Base-by-base conservation (phyloP, 257 asterid species). In the Ballota nigra region DNA sequence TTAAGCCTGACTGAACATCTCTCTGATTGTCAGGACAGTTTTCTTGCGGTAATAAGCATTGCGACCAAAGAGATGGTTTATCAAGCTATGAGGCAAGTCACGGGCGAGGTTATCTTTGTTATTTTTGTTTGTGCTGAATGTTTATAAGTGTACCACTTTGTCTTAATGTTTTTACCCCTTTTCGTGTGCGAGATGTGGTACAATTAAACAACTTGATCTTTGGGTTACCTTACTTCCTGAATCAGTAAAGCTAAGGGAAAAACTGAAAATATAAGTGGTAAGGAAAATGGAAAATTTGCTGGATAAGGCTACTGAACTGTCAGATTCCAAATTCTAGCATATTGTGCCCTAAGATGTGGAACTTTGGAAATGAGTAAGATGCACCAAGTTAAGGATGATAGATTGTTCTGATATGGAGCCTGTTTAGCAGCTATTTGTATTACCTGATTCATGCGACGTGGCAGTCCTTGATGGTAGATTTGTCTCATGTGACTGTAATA, bases 51-150 rank as follows among this genome's bases (percentile, higher is more conserved):
- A 92, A 89, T 83, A 95, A 95, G 86, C 93, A 88, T 71, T 95
- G 99, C 76, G 75, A 85, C 49, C 75, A 83, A 47, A 78, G 73
- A 70, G 96, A 88, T 13, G 88, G 86, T 72, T 83, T 92, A 75
- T 86, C 98, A 68, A 92, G 99, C 89, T 95, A 88, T 13, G 99
- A 95, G 96, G 98, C 81, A 83, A 89, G 96, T 89, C 43, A 47
- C 63, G 45, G 66, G 60, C 56, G 31, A 61, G 69, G 63, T 76
- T 75, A 70, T 59, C 38, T 66, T 69, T 75, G 58, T 60, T 45
- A 43, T 49, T 60, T n/a, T 49, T 61, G 19, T 72, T 33, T 24
- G 65, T 49, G 58, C n/a, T 76, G 70, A 45, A 15, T 72, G 59
- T 68, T 19, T 29, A 18, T 33, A 63, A 55, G 43, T 45, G 36